Evolutionary conservation across 768 basidiomycete genomes (phyloP).

Genomic region (Pisolithus marmoratus): DNA sequence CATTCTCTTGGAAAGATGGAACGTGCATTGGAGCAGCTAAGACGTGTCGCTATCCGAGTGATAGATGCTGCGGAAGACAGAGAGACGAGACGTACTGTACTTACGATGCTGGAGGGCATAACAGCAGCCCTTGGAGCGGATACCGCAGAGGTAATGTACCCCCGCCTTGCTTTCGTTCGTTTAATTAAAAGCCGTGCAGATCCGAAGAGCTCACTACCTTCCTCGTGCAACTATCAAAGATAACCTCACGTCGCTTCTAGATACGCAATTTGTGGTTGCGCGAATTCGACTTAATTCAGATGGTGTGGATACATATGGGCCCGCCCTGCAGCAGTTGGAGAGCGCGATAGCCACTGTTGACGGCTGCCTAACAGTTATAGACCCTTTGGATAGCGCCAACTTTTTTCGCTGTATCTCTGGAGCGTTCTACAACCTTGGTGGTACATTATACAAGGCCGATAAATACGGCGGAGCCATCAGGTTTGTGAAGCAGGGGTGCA

Average conservation of each 20-base stretch:
- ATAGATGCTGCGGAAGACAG: slow-evolving; percentile 32
- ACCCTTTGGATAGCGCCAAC: slow-evolving; percentile 35
- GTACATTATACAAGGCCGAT: slow-evolving; percentile 60
- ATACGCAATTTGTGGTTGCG: slow-evolving; percentile 52
- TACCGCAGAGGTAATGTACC: slow-evolving; percentile 24
- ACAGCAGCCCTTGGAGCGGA: slow-evolving; percentile 26
- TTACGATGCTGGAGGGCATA: slow-evolving; percentile 33
- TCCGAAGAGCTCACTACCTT: neutral
- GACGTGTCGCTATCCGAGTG: slow-evolving; percentile 43
- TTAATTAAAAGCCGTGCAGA: slow-evolving; percentile 2
- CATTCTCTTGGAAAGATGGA: slow-evolving; percentile 49
- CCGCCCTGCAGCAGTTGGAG: slow-evolving; percentile 42
- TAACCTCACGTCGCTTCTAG: slow-evolving; percentile 40
- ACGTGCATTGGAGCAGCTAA: slow-evolving; percentile 54
- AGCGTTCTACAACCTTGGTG: slow-evolving; percentile 64
- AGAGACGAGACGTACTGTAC: slow-evolving; percentile 9
- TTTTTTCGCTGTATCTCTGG: slow-evolving; percentile 67
- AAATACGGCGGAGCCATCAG: slow-evolving; percentile 58
- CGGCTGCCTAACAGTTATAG: slow-evolving; percentile 3
- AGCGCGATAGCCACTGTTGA: slow-evolving; percentile 32
- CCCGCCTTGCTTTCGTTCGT: neutral
- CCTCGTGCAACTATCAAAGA: slow-evolving; percentile 27
- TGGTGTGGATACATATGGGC: slow-evolving; percentile 42
- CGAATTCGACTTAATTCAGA: slow-evolving; percentile 35
- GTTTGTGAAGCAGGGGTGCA: slow-evolving; percentile 61